Evolutionary conservation across 2,329 filamentous ascomycete species (phyloP), one percentile per base, ranked within the genome.

Genomic region (Coniochaeta sp.): DNA sequence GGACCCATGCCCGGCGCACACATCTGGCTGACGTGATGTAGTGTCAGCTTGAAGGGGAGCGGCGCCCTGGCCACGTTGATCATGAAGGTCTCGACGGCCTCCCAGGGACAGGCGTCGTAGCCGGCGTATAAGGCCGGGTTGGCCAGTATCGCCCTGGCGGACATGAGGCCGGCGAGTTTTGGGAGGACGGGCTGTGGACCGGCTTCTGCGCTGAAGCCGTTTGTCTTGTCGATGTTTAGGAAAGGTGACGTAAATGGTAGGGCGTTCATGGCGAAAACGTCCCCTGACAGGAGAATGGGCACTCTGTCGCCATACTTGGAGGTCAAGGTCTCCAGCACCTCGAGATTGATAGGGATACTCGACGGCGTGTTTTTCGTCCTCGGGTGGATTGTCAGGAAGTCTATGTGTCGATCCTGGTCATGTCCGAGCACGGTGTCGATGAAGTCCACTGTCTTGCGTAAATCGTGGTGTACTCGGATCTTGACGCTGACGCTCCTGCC

Each of bases 351-450:
- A 8, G 86, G 84, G 1, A 77, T 77, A 30, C 79, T 84, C 36
- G 84, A 87, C 1, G 85, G 81, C 16, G 86, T 89, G 62, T 74
- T 75, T 40, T 83, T 77, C 54, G 81, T 84, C n/a, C 88, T 79
- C 3, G 86, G 87, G 70, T 90, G 88, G 59, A 90, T 85, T 40
- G 87, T 89, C 59, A 90, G 75, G 76, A 85, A 90, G 75, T 89
- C 86, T 58, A 88, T 80, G 32, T 82, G 77, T 10, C 81, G 75
- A 62, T 77, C 69, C 34, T 77, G 73, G 4, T 75, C 70, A 61
- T 84, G 79, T 1, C 79, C 80, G 55, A 89, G 76, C 9, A 90
- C 83, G 0, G 82, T 83, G 59, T 81, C 79, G 58, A 90, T 77
- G 67, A 87, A 89, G 66, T 85, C 81, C 59, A 87, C 77, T 4